Evolutionary conservation across 805 yeast species (phyloP).

Genomic region (Monosporozyma solicola): DNA sequence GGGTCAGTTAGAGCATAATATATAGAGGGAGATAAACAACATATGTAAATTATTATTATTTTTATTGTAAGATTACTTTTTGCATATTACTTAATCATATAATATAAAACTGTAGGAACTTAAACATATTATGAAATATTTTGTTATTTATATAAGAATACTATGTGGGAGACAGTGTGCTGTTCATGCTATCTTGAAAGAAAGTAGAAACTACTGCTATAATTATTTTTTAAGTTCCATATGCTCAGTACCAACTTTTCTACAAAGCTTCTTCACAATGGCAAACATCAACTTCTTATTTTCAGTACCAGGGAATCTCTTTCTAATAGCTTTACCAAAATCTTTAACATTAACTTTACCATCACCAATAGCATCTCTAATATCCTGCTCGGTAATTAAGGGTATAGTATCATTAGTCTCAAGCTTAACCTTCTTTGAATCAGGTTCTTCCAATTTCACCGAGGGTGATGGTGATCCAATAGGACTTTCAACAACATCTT

Average conservation of each 20-base stretch:
- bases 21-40: background rate
- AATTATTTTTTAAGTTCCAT: conserved; percentile 22
- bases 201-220: background rate
- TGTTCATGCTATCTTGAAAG: background rate
- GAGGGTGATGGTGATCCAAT: background rate
- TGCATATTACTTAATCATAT: background rate
- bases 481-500: background rate
- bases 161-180: background rate
- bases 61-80: background rate
- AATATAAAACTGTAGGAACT: background rate
- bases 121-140: background rate
- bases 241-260: conserved; percentile 24
- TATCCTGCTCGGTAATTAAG: conserved; percentile 62
- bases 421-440: conserved; percentile 33
- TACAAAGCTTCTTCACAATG: conserved; percentile 25
- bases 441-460: conserved; percentile 5
- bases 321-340: conserved; percentile 51
- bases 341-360: conserved; percentile 39
- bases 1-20: background rate
- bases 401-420: conserved; percentile 22
- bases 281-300: conserved; percentile 26
- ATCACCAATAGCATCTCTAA: conserved; percentile 47
- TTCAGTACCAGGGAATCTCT: conserved; percentile 35
- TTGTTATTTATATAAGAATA: background rate
- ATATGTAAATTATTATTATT: background rate